Conservation (phyloP, 2,329 filamentous ascomycete species). For the Coniochaeta ligniaria region DNA sequence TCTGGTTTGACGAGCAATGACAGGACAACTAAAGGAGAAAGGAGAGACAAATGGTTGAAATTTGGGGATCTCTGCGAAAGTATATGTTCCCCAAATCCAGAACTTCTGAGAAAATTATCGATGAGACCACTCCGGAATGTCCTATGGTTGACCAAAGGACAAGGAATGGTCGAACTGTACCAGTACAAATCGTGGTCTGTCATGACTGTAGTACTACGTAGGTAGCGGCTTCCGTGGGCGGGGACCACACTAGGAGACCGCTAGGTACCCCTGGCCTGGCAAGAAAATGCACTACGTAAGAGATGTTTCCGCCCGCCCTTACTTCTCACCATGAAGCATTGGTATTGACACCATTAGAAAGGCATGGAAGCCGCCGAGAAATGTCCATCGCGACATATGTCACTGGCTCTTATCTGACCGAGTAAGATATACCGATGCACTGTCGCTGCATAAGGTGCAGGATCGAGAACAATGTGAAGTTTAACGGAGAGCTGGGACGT, state of each 20-base stretch:
- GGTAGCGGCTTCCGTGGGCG: not conserved
- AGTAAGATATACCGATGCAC: too few relatives aligned
- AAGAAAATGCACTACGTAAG: not conserved
- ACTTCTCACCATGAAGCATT: too few relatives aligned
- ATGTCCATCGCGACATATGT: too few relatives aligned
- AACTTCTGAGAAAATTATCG: not conserved
- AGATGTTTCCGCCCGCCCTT: not conserved
- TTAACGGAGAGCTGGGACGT: too few relatives aligned
- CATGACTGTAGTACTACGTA: not conserved
- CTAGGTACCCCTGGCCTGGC: not conserved
- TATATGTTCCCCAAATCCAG: not conserved
- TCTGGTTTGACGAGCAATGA: not conserved
- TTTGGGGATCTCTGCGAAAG: not conserved
- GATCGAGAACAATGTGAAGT: too few relatives aligned
- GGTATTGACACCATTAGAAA: too few relatives aligned
- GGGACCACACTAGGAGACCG: not conserved
- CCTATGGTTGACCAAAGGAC: not conserved
- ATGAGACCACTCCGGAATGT: constrained; percentile 1
- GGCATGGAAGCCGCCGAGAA: too few relatives aligned
- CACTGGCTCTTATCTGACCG: too few relatives aligned
- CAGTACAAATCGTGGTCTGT: not conserved
- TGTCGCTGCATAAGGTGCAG: too few relatives aligned
- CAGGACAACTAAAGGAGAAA: not conserved
- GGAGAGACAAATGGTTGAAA: not conserved
- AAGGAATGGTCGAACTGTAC: not conserved